phyloP scores from a whole-genome alignment of 2,329 filamentous ascomycete species.

The Lecanoromycetidae sp. region DNA sequence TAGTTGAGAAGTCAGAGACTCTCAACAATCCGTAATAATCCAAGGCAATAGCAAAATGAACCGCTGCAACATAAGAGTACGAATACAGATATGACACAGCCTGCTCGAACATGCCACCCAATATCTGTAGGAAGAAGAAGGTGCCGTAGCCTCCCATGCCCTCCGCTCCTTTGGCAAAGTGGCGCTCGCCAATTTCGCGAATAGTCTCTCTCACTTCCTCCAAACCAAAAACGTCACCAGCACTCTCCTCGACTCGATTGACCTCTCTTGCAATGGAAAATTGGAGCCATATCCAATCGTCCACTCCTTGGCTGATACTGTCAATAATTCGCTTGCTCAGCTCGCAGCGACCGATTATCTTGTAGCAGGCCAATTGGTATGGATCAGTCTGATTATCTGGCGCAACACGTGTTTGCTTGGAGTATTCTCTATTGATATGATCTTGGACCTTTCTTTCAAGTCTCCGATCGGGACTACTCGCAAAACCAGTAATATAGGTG shows the following conservation, averaged over 20 bases:
- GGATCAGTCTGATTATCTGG: slow-evolving; percentile 83
- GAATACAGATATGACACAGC: slow-evolving; percentile 83
- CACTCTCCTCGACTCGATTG: slow-evolving; percentile 47
- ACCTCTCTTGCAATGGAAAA: slow-evolving; percentile 52
- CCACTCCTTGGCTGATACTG: slow-evolving; percentile 46
- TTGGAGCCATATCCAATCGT: slow-evolving; percentile 57
- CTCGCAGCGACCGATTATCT: slow-evolving; percentile 75
- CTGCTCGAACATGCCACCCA: slow-evolving; percentile 88
- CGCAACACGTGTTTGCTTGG: slow-evolving; percentile 69
- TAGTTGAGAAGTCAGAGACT: slow-evolving; percentile 66
- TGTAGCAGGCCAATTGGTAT: slow-evolving; percentile 95
- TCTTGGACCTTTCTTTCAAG: slow-evolving; percentile 70
- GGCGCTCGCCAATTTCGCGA: slow-evolving; percentile 75
- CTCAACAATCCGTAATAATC: slow-evolving; percentile 82
- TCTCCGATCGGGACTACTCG: slow-evolving; percentile 60
- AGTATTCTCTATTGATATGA: slow-evolving; percentile 81
- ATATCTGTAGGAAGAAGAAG: slow-evolving; percentile 83
- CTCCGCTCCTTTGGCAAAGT: slow-evolving; percentile 75
- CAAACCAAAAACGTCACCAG: slow-evolving; percentile 50
- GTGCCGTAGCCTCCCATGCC: slow-evolving; percentile 72
- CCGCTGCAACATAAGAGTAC: slow-evolving; percentile 83
- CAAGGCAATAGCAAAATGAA: slow-evolving; percentile 85
- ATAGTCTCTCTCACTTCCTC: slow-evolving; percentile 67
- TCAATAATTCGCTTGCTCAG: slow-evolving; percentile 46
- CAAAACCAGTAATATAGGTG: slow-evolving; percentile 76